Evolutionary conservation across 306 rosid genomes (phyloP).

Genomic region (Pueraria montana): DNA sequence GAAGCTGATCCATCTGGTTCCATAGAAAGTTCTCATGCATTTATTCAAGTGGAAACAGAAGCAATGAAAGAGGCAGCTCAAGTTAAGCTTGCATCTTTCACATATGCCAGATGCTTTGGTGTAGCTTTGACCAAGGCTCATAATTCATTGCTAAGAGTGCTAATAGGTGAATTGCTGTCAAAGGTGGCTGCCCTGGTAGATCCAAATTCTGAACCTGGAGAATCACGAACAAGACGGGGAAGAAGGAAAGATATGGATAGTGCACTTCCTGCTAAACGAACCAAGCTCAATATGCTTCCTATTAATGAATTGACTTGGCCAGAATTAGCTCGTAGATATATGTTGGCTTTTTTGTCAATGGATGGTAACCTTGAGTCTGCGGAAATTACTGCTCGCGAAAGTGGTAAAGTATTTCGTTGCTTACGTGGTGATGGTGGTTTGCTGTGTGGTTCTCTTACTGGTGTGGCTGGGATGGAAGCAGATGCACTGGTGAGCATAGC

Average conservation of each 20-base stretch:
- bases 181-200: slow-evolving; percentile 94
- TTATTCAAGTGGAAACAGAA: slow-evolving; percentile 87
- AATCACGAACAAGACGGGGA: slow-evolving; percentile 83
- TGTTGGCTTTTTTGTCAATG: slow-evolving; percentile 90
- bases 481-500: slow-evolving; percentile 88
- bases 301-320: slow-evolving; percentile 99
- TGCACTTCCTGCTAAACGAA: slow-evolving; percentile 67
- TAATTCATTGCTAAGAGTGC: slow-evolving; percentile 80
- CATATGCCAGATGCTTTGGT: slow-evolving; percentile 83
- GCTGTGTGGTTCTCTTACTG: slow-evolving; percentile 97
- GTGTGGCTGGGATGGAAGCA: slow-evolving; percentile 99
- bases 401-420: slow-evolving; percentile 95
- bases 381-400: slow-evolving; percentile 88
- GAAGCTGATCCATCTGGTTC: slow-evolving; percentile 61
- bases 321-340: slow-evolving; percentile 87
- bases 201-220: slow-evolving; percentile 97
- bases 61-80: slow-evolving; percentile 85
- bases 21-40: slow-evolving; percentile 63
- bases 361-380: slow-evolving; percentile 94
- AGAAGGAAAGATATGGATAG: slow-evolving; percentile 90
- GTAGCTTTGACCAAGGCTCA: slow-evolving; percentile 90
- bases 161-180: slow-evolving; percentile 84
- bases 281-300: slow-evolving; percentile 87
- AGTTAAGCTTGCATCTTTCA: slow-evolving; percentile 73
- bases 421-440: slow-evolving; percentile 99